Percentiles rank a stretch among this genome's conserved stretches.
phyloP scores from a whole-genome alignment of 2,329 filamentous ascomycete species.

The Didymella sp. region DNA sequence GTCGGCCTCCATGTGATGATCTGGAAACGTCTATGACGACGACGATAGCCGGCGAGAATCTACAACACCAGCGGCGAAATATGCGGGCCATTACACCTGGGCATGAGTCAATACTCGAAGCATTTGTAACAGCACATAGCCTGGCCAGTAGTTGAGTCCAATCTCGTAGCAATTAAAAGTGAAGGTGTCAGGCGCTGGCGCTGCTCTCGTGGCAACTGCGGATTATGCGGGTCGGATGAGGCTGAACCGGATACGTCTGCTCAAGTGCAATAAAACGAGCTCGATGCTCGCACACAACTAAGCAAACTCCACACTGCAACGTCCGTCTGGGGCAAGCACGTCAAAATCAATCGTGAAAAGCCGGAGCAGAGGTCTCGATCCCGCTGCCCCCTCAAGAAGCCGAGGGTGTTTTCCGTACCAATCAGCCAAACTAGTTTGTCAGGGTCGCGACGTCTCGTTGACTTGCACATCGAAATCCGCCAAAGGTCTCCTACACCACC shows the following conservation, averaged over 20 bases:
- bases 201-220: conserved; percentile 6
- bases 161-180: neutral
- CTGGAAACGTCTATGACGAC: conserved; percentile 37
- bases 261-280: neutral
- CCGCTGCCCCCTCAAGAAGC: conserved; percentile 23
- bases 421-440: conserved; percentile 36
- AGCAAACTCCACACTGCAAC: conserved; percentile 4
- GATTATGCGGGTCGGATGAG: neutral
- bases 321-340: conserved; percentile 15
- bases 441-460: conserved; percentile 31
- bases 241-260: neutral
- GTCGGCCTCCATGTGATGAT: conserved; percentile 24
- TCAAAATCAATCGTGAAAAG: conserved; percentile 29
- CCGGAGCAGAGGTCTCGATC: conserved; percentile 29
- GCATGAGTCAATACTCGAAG: conserved; percentile 12
- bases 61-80: conserved; percentile 29
- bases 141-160: neutral
- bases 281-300: neutral
- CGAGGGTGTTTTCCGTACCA: conserved; percentile 33
- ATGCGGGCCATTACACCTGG: neutral
- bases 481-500: conserved; percentile 28
- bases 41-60: conserved; percentile 28
- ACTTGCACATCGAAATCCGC: conserved; percentile 35
- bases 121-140: conserved; percentile 6
- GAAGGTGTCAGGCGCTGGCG: neutral